Evolutionary conservation across 352 stramenopile genomes (phyloP), one percentile per base, ranked within the genome.

Genomic region (Globisporangium abappressorium): DNA sequence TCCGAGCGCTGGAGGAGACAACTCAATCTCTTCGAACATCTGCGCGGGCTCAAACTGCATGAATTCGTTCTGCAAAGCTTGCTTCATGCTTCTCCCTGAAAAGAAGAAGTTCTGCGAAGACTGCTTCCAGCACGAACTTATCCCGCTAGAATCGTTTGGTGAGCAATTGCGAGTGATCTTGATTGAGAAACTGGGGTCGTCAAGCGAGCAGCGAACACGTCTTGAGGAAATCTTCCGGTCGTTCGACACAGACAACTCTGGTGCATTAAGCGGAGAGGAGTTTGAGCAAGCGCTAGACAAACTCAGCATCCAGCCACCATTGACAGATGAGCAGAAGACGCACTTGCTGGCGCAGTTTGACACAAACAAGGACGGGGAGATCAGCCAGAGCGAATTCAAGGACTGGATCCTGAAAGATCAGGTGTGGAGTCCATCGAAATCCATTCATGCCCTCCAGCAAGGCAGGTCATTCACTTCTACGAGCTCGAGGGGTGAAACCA

Each of bases 301-400:
- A 9, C 63, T 95, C 22, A 63, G 70, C 3, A 80, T 95, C 11
- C 77, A 91, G 22, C 84, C 87, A 20, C 59, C 75, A 2, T 69
- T 95, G 1, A 90, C 71, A 0, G 55, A 71, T 11, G 75, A 74
- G 5, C 87, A 93, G 57, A 75, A 78, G 20, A 30, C 69, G 0
- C 84, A 74, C 47, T 64, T 95, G 8, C 70, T 91, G 36, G 59
- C 69, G 6, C 81, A 93, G 24, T 92, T 95, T 54, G 87, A 93
- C 64, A 68, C 76, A 0, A 92, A 95, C 69, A 76, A 65, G 0
- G 85, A 93, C 24, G 84, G 80, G 0, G 80, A 90, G 66, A 80
- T 95, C 26, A 91, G 82, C 68, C 54, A 87, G 6, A 70, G 57
- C 1, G 87, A 93, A 57, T 93, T 95, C 57, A 80, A 68, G 53